phyloP scores from a whole-genome alignment of 116 monocot genomes.

The Thalassia testudinum region DNA sequence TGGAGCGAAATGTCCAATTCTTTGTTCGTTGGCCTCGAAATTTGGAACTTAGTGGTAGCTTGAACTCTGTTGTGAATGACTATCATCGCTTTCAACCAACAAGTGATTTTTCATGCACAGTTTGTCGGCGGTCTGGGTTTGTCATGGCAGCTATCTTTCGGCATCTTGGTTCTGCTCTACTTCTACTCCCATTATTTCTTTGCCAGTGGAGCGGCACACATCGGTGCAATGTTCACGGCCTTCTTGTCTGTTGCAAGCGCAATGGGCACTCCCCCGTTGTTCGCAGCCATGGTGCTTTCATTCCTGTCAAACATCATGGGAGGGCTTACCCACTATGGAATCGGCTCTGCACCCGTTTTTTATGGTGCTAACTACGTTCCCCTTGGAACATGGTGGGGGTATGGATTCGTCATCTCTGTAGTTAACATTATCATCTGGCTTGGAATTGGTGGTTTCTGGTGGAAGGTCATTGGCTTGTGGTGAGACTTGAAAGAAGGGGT shows the following conservation, averaged over 20 bases:
- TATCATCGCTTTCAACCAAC: too few relatives aligned
- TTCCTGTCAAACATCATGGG: slow-evolving; percentile 98
- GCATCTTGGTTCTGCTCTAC: slow-evolving; percentile 70
- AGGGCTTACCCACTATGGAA: slow-evolving; percentile 92
- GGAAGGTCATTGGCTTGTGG: slow-evolving; percentile 91
- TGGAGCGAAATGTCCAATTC: too few relatives aligned
- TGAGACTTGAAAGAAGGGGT: slow-evolving; percentile 24
- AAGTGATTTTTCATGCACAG: slow-evolving; percentile 14
- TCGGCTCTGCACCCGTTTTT: slow-evolving; percentile 94
- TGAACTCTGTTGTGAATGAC: too few relatives aligned
- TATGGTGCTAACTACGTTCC: slow-evolving; percentile 93
- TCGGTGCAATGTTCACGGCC: slow-evolving; percentile 98
- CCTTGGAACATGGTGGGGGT: slow-evolving; percentile 77
- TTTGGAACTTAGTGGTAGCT: too few relatives aligned
- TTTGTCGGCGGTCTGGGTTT: slow-evolving; percentile 87
- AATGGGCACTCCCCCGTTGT: slow-evolving; percentile 81
- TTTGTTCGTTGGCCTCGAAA: too few relatives aligned
- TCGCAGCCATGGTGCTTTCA: slow-evolving; percentile 82
- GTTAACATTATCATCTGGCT: slow-evolving; percentile 93
- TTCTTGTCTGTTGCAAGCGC: slow-evolving; percentile 90
- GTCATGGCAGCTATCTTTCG: slow-evolving; percentile 92
- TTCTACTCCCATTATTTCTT: slow-evolving; percentile 97
- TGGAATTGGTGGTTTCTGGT: slow-evolving; percentile 85
- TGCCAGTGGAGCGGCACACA: slow-evolving; percentile 95
- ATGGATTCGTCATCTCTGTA: slow-evolving; percentile 74